Base-by-base conservation (phyloP, 768 basidiomycete species). In the Psilocybe subaeruginosa region DNA sequence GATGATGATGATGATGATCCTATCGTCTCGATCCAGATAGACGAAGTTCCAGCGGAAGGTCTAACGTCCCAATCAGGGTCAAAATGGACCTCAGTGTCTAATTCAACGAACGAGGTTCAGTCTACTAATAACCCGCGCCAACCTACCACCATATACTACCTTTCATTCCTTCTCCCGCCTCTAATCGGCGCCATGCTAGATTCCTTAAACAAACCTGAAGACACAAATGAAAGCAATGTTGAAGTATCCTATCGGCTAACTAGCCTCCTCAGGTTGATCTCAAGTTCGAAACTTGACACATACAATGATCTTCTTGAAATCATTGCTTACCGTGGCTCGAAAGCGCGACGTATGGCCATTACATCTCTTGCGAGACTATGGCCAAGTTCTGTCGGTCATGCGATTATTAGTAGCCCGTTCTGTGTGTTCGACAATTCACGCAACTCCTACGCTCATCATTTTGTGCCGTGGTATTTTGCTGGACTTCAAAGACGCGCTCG, bases 241-340 rank as follows among this genome's bases (percentile, higher is more conserved):
- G 61, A 54, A 77, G 82, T 50, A 78, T 78, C 79, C 17, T 75
- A 85, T 63, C 79, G 81, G 12, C 78, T 90, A 52, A 79, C 81
- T 63, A 79, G 80, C 11, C 74, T 93, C 12, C 68, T 93, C 30
- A 73, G 77, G 27, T 70, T 82, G 16, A 78, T 93, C 29, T 71
- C 85, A 14, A 75, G 73, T 27, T 74, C 78, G 33, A 94, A 93
- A 68, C 78, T 82, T 0, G 92, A 94, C 70, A 78, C 84, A 3
- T 88, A 88, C 69, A 77, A 85, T 46, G 92, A 94, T 72, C 58
- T 92, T 1, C 79, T 95, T 8, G 85, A 91, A 62, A 80, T 92
- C 33, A 76, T 87, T 30, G 91, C 91, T 11, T 88, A 89, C 69
- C 85, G 88, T 55, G 80, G 85, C 3, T 71, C 82, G 6, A 78